Evolutionary conservation across 192 early-diverging fungal genomes (phyloP).

Genomic region (Linderina pennispora): DNA sequence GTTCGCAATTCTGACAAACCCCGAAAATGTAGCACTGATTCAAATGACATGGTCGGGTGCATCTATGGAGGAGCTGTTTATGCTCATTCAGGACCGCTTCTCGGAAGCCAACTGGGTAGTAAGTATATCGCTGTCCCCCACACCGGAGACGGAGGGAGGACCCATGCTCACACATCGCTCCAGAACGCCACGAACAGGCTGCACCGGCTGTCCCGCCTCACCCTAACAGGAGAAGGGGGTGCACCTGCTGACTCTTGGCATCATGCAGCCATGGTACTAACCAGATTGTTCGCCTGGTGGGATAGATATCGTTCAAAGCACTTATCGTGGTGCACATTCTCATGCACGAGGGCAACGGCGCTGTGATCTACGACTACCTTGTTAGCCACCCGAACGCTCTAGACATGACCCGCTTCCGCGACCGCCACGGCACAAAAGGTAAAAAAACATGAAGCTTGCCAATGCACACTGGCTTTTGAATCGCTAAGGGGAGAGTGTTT

Average conservation of each 20-base stretch:
- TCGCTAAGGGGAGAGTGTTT: no score
- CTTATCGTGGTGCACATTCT: constrained; percentile 48
- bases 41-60: constrained; percentile 44
- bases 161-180: no score
- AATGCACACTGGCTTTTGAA: no score
- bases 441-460: no score
- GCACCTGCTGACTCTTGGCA: no score
- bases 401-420: constrained; percentile 46
- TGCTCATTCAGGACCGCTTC: constrained; percentile 46
- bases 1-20: neutral
- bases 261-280: no score
- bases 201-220: no score
- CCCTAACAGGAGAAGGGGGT: no score
- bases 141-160: no score
- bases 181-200: no score
- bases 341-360: constrained; percentile 43
- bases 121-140: constrained; percentile 6
- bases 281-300: no score
- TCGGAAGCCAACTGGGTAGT: constrained; percentile 49
- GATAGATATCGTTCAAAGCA: constrained; percentile 48
- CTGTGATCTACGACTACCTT: constrained; percentile 37
- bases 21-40: constrained; percentile 31
- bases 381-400: constrained; percentile 31
- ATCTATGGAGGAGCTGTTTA: constrained; percentile 46
- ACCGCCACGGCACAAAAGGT: constrained; percentile 44